Conservation (phyloP, 257 asterid species). For the Striga asiatica region DNA sequence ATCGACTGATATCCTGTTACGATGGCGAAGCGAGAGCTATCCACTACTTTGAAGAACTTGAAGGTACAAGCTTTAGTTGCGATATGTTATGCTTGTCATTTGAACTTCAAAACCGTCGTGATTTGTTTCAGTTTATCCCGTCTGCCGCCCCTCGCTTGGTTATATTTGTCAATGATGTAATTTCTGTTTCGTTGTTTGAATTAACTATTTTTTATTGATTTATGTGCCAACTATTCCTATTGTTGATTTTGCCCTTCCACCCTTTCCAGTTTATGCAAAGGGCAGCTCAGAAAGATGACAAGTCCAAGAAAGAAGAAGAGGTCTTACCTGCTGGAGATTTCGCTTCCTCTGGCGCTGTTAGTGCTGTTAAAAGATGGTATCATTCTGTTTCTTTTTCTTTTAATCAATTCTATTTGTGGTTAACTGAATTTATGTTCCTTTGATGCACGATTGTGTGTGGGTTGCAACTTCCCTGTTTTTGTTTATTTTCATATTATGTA, state of each 20-base stretch:
- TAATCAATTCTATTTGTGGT: not conserved
- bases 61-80: slow-evolving; percentile 34
- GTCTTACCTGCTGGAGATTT: slow-evolving; percentile 43
- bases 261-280: slow-evolving; percentile 87
- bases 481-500: not conserved
- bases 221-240: not conserved
- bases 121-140: not conserved
- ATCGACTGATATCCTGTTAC: not conserved
- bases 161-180: not conserved
- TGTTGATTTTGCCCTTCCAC: not conserved
- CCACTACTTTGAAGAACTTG: slow-evolving; percentile 73
- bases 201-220: not conserved
- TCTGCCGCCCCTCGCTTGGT: not conserved
- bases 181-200: not conserved
- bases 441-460: not conserved
- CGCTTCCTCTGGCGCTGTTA: slow-evolving; percentile 26
- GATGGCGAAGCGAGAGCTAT: slow-evolving; percentile 86
- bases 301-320: slow-evolving; percentile 35
- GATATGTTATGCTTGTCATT: not conserved
- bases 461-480: not conserved
- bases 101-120: not conserved
- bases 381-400: not conserved
- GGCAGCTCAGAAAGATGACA: slow-evolving; percentile 57
- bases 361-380: slow-evolving; percentile 58
- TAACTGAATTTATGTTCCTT: not conserved